Evolutionary conservation across 1,284 basidiomycete species (phyloP), one percentile per base, ranked within the genome.

Genomic region (Ceratobasidium sp.): DNA sequence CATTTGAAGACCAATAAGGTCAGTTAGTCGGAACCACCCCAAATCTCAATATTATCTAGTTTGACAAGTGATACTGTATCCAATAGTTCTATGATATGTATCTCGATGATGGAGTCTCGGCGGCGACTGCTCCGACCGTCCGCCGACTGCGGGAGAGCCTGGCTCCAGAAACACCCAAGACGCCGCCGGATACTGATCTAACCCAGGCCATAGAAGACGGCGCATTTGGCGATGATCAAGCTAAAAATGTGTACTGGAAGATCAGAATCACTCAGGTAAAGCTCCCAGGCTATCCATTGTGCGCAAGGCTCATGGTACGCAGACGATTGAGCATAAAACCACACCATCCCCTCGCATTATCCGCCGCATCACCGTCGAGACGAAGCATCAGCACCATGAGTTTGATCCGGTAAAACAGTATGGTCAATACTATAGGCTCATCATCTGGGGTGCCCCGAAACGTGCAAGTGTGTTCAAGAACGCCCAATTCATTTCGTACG

Each of bases 61-160:
- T n/a, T n/a, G n/a, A n/a, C n/a, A n/a, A n/a, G n/a, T n/a, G n/a
- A n/a, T n/a, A n/a, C n/a, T n/a, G n/a, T n/a, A n/a, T n/a, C n/a
- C n/a, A n/a, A 28, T 39, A 72, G 61, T 36, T n/a, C 18, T 72
- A 72, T 50, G 48, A 45, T 14, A 65, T 72, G 72, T 72, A 72
- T 52, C 53, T 72, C 10, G 72, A 72, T 30, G 72, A 72, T 50
- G 72, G 72, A 26, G 72, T 58, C 1, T 72, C 72, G 26, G 39
- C 61, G n/a, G 23, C 53, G 8, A 72, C 61, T 23, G 72, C 72
- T 32, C 72, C 72, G 3, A 55, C 50, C 10, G 48, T 48, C 18
- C 18, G 3, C 3, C n/a, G 28, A 5, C 18, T 67, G 2, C 46
- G 26, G 26, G 21, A n/a, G 23, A 23, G 48, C 16, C n/a, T 39